Evolutionary conservation across 441 rosid species (phyloP).

Genomic region (Brassica balearica): DNA sequence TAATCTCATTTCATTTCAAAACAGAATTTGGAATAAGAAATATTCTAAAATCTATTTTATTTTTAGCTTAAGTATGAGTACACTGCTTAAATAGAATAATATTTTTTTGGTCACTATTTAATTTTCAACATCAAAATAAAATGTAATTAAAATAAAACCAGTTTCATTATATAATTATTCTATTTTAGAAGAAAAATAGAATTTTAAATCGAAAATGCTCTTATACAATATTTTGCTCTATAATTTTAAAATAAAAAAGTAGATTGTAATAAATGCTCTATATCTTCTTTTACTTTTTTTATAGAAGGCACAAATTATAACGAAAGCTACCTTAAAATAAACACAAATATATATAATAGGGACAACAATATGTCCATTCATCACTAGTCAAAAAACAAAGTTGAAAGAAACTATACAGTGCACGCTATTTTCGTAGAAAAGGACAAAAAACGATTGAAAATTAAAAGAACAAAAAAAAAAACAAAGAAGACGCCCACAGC

Average conservation of each 20-base stretch:
- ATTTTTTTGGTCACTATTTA: no score
- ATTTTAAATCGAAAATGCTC: no score
- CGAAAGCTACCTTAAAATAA: constrained; percentile 30
- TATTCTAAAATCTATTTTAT: no score
- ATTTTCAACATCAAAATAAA: no score
- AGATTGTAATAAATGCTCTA: not conserved
- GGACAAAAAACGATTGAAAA: not conserved
- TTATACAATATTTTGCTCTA: no score
- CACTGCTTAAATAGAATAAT: no score
- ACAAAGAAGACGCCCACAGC: constrained; percentile 33
- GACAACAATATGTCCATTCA: constrained; percentile 23
- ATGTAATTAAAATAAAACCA: not conserved
- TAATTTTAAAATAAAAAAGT: no score
- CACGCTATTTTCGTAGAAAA: constrained; percentile 29
- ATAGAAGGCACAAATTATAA: not conserved
- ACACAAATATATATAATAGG: constrained; percentile 11
- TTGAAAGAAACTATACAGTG: constrained; percentile 38
- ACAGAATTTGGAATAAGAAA: no score
- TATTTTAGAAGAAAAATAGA: no score
- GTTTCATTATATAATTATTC: no score
- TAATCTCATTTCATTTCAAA: no score
- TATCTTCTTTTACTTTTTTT: not conserved
- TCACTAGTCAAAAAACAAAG: constrained; percentile 34
- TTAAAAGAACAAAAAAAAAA: not conserved
- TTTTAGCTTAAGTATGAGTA: no score